phyloP scores from a whole-genome alignment of 345 rosid species.

The Capsella bursapastoris region DNA sequence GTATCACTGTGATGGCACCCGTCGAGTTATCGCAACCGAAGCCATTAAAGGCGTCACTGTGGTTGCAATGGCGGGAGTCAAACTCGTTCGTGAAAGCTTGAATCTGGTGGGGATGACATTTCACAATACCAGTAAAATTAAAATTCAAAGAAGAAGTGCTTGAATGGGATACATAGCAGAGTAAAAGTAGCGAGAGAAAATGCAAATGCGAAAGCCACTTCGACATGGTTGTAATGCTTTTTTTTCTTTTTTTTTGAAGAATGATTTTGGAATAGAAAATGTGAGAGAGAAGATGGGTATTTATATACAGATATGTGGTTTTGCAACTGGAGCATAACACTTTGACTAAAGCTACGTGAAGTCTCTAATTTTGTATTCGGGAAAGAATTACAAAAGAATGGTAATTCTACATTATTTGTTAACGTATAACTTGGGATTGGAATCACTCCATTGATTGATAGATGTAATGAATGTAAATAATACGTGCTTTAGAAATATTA shows the following conservation, averaged over 20 bases:
- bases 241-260: background rate
- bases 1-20: background rate
- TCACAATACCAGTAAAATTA: background rate
- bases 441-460: no score
- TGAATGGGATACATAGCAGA: slow-evolving; percentile 2
- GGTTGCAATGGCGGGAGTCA: slow-evolving; percentile 11
- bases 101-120: slow-evolving; percentile 19
- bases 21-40: slow-evolving; percentile 25
- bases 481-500: no score
- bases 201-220: background rate
- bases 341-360: background rate
- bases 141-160: background rate
- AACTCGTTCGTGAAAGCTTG: slow-evolving; percentile 19
- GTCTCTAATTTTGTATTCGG: no score
- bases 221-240: background rate
- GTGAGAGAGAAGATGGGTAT: background rate
- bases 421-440: no score
- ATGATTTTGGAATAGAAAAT: background rate
- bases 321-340: background rate
- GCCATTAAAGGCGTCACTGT: background rate
- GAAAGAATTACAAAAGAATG: no score
- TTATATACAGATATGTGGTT: background rate
- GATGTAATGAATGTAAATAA: no score
- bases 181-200: slow-evolving; percentile 8
- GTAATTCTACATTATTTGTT: no score